A percentile compares a stretch with the other conserved stretches of the same genome.
phyloP scores from a whole-genome alignment of 768 basidiomycete species.

The Termitomyces eurrhizus region DNA sequence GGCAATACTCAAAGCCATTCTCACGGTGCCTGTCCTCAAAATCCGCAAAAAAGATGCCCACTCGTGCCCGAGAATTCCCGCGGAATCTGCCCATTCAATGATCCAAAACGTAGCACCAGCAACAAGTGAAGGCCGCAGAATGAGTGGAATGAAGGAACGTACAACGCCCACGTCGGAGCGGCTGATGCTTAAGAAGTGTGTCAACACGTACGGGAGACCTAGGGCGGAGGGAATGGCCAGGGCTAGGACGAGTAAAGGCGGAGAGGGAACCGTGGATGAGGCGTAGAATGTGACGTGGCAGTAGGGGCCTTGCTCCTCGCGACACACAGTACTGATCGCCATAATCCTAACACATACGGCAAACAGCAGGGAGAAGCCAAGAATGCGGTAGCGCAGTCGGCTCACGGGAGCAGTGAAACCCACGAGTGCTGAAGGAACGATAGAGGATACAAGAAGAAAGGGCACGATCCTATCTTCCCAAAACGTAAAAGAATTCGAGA shows the following conservation, averaged over 20 bases:
- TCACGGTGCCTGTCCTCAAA: constrained; percentile 58
- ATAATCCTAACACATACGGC: constrained; percentile 71
- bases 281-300: constrained; percentile 90
- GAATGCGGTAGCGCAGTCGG: constrained; percentile 69
- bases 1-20: constrained; percentile 48
- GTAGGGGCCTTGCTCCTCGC: constrained; percentile 91
- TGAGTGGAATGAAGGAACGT: constrained; percentile 52
- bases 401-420: constrained; percentile 66
- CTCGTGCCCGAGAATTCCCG: constrained; percentile 36
- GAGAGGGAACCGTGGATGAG: constrained; percentile 62
- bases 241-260: constrained; percentile 56
- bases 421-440: constrained; percentile 54
- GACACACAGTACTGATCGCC: constrained; percentile 79
- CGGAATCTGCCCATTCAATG: constrained; percentile 74
- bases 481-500: constrained; percentile 95
- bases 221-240: constrained; percentile 55
- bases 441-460: constrained; percentile 66
- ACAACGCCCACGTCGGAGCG: constrained; percentile 76
- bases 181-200: constrained; percentile 57
- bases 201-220: constrained; percentile 51
- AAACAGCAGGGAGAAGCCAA: constrained; percentile 66
- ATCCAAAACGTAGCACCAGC: constrained; percentile 70
- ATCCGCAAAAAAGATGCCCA: constrained; percentile 43
- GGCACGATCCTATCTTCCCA: constrained; percentile 90
- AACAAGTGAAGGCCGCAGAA: constrained; percentile 56